phyloP scores from a whole-genome alignment of 2,329 filamentous ascomycete species.

The Plenodomus tracheiphilus region DNA sequence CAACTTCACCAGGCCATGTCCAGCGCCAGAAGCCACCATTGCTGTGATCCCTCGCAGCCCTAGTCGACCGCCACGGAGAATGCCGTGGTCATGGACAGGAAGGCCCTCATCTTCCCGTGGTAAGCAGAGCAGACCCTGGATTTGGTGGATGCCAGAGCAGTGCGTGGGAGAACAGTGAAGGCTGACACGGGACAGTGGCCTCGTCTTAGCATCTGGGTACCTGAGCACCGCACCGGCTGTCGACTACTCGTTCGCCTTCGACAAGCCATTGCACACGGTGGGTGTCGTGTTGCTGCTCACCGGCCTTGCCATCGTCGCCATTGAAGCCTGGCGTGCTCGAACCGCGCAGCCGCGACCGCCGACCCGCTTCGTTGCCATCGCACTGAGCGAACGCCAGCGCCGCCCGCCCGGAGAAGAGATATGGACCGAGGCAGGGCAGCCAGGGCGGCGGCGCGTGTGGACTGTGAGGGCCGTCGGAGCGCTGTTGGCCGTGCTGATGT shows the following conservation, averaged over 20 bases:
- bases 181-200: slow-evolving; percentile 37
- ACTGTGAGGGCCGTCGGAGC: slow-evolving; percentile 25
- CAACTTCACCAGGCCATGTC: slow-evolving; percentile 18
- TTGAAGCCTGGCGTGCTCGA: slow-evolving; percentile 25
- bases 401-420: slow-evolving; percentile 28
- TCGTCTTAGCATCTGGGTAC: slow-evolving; percentile 39
- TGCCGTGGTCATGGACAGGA: slow-evolving; percentile 41
- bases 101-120: slow-evolving; percentile 42
- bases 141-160: too few relatives aligned
- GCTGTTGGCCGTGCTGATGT: slow-evolving; percentile 31
- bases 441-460: slow-evolving; percentile 16
- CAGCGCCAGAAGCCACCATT: slow-evolving; percentile 16
- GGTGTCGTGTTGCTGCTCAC: slow-evolving; percentile 37
- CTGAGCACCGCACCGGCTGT: slow-evolving; percentile 33
- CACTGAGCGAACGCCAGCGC: slow-evolving; percentile 29
- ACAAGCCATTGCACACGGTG: slow-evolving; percentile 42
- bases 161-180: not conserved
- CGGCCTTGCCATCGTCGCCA: slow-evolving; percentile 36
- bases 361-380: slow-evolving; percentile 35
- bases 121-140: slow-evolving; percentile 11
- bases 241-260: slow-evolving; percentile 41
- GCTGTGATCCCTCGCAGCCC: slow-evolving; percentile 27
- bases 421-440: slow-evolving; percentile 29
- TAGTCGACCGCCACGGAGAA: slow-evolving; percentile 27
- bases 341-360: slow-evolving; percentile 20